Evolutionary conservation across 2,329 filamentous ascomycete genomes (phyloP).

Genomic region (Teratosphaeriaceae sp.): DNA sequence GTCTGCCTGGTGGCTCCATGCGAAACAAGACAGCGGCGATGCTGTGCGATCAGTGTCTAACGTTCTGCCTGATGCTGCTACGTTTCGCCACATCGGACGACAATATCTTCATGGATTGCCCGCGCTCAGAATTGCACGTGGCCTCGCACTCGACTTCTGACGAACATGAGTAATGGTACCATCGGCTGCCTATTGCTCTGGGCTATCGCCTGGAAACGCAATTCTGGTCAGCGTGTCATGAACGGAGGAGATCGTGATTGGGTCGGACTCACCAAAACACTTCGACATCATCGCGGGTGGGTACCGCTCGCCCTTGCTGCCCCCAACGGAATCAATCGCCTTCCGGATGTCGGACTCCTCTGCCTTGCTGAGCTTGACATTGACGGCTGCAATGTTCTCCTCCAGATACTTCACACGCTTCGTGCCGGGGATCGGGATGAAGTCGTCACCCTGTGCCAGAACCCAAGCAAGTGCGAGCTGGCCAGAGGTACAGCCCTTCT

Average conservation of each 20-base stretch:
- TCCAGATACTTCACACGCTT: constrained; percentile 23
- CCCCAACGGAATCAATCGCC: constrained; percentile 26
- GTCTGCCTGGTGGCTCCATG: too few species aligned
- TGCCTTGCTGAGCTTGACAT: constrained; percentile 18
- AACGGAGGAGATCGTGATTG: too few species aligned
- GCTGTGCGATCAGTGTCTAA: too few species aligned
- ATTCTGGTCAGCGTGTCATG: too few species aligned
- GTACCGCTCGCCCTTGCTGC: constrained; percentile 22
- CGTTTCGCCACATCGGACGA: too few species aligned
- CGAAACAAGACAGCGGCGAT: too few species aligned
- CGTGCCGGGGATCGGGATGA: constrained; percentile 18
- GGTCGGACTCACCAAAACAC: constrained; percentile 22
- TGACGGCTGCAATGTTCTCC: constrained; percentile 19
- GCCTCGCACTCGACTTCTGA: too few species aligned
- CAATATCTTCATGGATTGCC: too few species aligned
- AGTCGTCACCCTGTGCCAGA: constrained; percentile 23
- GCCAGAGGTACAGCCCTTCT: constrained; percentile 25
- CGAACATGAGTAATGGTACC: too few species aligned
- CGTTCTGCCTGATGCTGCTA: too few species aligned
- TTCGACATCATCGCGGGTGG: constrained; percentile 23
- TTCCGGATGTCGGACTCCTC: constrained; percentile 23
- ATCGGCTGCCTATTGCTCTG: too few species aligned
- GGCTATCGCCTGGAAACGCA: background rate
- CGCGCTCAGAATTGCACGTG: too few species aligned
- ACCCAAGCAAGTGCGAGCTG: constrained; percentile 28